Evolutionary conservation across 192 early-diverging fungal genomes (phyloP).

Genomic region (Coemansia guatemalensis): DNA sequence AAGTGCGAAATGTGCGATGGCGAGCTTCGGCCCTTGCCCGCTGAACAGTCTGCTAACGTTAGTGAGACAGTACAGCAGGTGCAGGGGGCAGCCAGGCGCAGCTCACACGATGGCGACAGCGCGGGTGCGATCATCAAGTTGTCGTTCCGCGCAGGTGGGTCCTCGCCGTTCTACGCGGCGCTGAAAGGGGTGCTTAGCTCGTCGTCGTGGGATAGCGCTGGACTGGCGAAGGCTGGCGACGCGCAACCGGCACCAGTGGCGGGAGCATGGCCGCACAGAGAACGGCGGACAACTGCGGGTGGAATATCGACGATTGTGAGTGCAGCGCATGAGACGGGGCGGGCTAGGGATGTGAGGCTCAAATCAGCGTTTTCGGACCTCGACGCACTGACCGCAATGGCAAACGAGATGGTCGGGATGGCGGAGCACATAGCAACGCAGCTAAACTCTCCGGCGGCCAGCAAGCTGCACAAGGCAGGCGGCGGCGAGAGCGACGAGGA

Average conservation of each 20-base stretch:
- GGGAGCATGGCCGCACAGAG: neutral
- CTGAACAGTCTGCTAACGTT: neutral
- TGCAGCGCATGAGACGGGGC: conserved; percentile 63
- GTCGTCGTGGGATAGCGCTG: conserved; percentile 59
- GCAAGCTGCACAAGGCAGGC: conserved; percentile 31
- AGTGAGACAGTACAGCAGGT: neutral
- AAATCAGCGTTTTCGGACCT: conserved; percentile 86
- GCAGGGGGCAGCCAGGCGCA: neutral
- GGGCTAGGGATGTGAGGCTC: conserved; percentile 68
- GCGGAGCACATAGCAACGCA: conserved; percentile 54
- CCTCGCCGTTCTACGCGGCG: conserved; percentile 57
- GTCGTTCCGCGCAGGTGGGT: conserved; percentile 78
- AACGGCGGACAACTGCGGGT: conserved; percentile 23
- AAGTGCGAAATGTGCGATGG: conserved; percentile 85
- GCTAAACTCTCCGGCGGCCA: conserved; percentile 45
- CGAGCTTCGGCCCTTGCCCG: conserved; percentile 47
- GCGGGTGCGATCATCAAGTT: conserved; percentile 58
- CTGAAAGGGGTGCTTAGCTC: conserved; percentile 63
- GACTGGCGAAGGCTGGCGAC: neutral
- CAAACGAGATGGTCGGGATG: conserved; percentile 79
- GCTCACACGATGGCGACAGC: conserved; percentile 1
- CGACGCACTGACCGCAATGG: conserved; percentile 83
- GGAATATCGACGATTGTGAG: conserved; percentile 50
- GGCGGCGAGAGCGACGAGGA: conserved; percentile 36
- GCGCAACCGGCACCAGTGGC: neutral